phyloP scores from a whole-genome alignment of 139 green algal genomes.

The Chlamydomonas sphaeroides region DNA sequence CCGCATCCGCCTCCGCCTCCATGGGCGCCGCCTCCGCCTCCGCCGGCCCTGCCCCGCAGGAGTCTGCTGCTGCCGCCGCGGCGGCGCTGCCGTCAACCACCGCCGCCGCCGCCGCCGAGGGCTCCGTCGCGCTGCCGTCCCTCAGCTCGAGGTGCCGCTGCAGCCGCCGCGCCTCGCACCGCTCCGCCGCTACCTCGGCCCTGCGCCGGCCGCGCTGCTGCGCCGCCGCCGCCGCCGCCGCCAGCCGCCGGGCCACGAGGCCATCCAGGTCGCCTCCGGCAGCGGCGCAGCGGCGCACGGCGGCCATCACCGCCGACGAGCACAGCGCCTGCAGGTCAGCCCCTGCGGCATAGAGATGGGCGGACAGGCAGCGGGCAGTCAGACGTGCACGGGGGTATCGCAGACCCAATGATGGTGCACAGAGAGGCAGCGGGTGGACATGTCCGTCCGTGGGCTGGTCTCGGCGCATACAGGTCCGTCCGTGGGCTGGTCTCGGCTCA shows the following conservation, averaged over 20 bases:
- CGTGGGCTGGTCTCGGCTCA: too few species aligned
- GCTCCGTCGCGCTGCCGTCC: not conserved
- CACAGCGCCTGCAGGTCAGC: conserved; percentile 80
- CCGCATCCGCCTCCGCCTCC: not conserved
- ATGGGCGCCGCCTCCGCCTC: not conserved
- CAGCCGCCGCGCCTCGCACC: not conserved
- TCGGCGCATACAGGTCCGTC: too few species aligned
- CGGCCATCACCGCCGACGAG: conserved; percentile 68
- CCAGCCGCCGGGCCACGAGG: not conserved
- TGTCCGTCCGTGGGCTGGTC: too few species aligned
- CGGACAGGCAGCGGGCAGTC: too few species aligned
- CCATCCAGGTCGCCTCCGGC: not conserved
- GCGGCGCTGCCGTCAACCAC: not conserved
- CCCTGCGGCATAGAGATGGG: conserved; percentile 46
- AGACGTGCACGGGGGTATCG: too few species aligned
- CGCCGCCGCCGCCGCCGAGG: not conserved
- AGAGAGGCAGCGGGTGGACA: too few species aligned
- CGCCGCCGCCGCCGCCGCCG: not conserved
- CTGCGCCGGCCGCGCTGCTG: not conserved
- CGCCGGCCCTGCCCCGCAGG: not conserved
- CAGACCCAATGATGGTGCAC: too few species aligned
- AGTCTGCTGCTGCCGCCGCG: too few species aligned
- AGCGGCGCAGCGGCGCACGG: conserved; percentile 32
- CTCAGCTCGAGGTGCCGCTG: not conserved
- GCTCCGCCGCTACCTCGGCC: not conserved